Evolutionary conservation across 352 stramenopile genomes (phyloP).

Genomic region (Halophytophthora polymorphica): DNA sequence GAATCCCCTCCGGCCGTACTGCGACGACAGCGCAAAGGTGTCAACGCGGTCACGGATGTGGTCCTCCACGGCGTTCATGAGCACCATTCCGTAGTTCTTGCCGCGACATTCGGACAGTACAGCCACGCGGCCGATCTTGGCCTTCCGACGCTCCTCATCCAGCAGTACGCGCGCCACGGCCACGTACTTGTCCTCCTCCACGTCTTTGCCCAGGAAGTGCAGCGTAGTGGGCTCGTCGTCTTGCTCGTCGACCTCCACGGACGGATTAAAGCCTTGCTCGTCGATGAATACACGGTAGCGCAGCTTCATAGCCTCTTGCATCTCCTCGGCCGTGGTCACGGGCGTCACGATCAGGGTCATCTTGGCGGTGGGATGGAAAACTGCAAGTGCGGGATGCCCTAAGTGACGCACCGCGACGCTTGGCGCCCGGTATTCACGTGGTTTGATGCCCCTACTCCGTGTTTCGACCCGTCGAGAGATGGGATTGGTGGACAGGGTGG

Average conservation of each 20-base stretch:
- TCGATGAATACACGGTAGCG: constrained; percentile 56
- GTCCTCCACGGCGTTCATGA: constrained; percentile 59
- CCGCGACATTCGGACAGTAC: constrained; percentile 58
- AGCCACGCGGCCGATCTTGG: constrained; percentile 59
- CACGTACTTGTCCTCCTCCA: constrained; percentile 56
- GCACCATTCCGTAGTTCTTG: constrained; percentile 44
- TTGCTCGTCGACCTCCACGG: constrained; percentile 41
- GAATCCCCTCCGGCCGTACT: constrained; percentile 57
- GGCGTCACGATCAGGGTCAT: constrained; percentile 43
- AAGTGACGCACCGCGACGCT: no score
- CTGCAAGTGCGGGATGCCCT: no score
- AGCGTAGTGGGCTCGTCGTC: constrained; percentile 46
- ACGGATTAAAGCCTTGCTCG: constrained; percentile 46
- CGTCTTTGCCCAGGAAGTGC: constrained; percentile 60
- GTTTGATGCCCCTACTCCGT: no score
- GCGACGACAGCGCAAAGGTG: constrained; percentile 45
- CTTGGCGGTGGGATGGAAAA: no score
- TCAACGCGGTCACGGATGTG: constrained; percentile 37
- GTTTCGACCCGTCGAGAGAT: no score
- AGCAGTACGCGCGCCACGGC: constrained; percentile 51
- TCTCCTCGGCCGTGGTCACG: constrained; percentile 39
- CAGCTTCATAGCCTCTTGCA: constrained; percentile 40
- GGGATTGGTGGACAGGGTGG: no score
- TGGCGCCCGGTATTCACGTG: no score
- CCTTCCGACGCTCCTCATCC: constrained; percentile 35